Base-by-base conservation (phyloP, 768 basidiomycete species). In the Kwoniella heveanensis region DNA sequence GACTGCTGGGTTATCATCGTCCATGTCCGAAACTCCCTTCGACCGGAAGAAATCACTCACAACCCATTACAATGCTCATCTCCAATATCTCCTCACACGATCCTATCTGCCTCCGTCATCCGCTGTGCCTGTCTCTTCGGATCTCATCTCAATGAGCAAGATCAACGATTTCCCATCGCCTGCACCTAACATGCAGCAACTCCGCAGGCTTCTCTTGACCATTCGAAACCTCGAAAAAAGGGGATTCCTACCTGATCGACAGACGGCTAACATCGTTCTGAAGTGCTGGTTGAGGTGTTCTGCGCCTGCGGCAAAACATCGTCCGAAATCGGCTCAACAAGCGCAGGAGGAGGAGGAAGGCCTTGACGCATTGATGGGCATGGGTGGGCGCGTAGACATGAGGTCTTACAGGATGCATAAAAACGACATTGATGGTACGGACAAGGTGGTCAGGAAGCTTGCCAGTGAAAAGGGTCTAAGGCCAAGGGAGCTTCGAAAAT, bases 241-340 rank as follows among this genome's bases (percentile, higher is more conserved):
- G 37, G 82, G 79, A 7, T 89, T 90, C 72, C 72, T 73, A 12
- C 85, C 87, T 9, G 89, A 92, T 74, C 83, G 87, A 10, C 81
- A 88, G 39, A 90, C 90, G 4, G 80, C 85, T 59, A 91, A 91
- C 70, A 85, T 90, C 51, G 55, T 91, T 48, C 62, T 90, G 64
- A 87, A 87, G 73, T 84, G 83, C 8, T 80, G 88, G 65, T 76
- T 91, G 62, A 76, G 78, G 19, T 88, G 86, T 85, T 80, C 36
- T 21, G 37, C 52, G 7, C 32, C 39, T 36, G 32, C 36, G 53
- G 5, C 12, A 29, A 47, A 6, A 3, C 27, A 21, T 25, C 19
- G 22, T 26, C 29, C 26, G 2, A 49, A 49, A 7, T 44, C 39
- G 10, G 39, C 39, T 44, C 39, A 19, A 44, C 39, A 44, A 9